Base-by-base conservation (phyloP, 352 stramenopile genomes). In the Phytopythium sindhum region DNA sequence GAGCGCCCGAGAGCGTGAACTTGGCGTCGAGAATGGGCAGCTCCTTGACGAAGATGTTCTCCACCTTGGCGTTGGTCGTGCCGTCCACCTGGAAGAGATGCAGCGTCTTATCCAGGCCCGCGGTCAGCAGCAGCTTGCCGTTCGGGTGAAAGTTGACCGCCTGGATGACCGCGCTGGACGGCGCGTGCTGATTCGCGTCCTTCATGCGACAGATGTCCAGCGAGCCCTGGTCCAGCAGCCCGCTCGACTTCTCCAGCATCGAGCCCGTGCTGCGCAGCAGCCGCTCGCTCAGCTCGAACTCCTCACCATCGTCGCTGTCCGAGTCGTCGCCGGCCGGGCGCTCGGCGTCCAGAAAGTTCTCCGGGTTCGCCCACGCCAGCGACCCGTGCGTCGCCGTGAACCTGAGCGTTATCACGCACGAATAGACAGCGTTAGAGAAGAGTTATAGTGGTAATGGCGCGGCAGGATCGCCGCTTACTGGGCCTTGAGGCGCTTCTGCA, bases 21-120 rank as follows among this genome's bases (percentile, higher is more conserved):
- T 88, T 84, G 21, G 92, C 91, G 58, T 86, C 80, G 12, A 74
- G 63, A 14, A 98, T 96, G 4, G 95, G 93, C 52, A 98, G 65
- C 57, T 98, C 93, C 61, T 93, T 84, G 41, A 98, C 70, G 48
- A 92, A 95, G 19, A 98, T 77, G 63, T 89, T 94, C 60, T 97
- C 85, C 24, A 98, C 78, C 58, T 94, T 97, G 15, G 74, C 65
- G 68, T 98, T 98, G 37, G 70, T 81, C 24, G 78, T 90, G 61
- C 87, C 93, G 60, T 98, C 91, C 41, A 98, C 75, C 61, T 97
- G 89, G 70, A 98, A 98, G 14, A 98, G 74, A 39, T 95, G 84
- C 56, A 98, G 53, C n/a, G 80, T 95, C 71, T 98, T 98, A 78
- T 98, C 94, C 48, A 97, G 80, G 17, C 92, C 92, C 5, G 86